Base-by-base conservation (phyloP, 345 rosid species). In the Geranium rotundifolium region DNA sequence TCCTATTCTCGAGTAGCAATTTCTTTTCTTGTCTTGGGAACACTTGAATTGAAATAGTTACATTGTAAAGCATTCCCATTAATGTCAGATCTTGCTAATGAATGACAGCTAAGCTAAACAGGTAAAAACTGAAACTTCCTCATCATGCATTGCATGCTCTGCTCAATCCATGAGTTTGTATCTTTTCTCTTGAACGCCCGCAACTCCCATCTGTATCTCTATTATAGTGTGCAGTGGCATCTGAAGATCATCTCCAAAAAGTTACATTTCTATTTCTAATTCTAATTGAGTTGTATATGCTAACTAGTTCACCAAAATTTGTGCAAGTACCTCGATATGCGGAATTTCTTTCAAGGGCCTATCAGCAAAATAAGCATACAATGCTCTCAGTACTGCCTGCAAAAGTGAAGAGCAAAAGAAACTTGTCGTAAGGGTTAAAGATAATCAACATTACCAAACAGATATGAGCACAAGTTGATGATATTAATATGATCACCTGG, bases 151-250 rank as follows among this genome's bases (percentile, higher is more conserved):
- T n/a, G n/a, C n/a, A n/a, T n/a, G n/a, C n/a, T n/a, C n/a, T n/a
- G 7, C 37, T 31, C 37, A 93, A 74, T 93, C 96, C 99, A 93
- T 93, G 81, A 93, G 97, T 70, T 90, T 90, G 78, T 93, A 90
- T 65, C 97, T 77, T 78, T 93, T 93, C 86, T 93, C 99, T 71
- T 93, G 97, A 62, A 93, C 96, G 4, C 99, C 99, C 0, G 99
- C 76, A 58, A 95, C 99, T 66, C 99, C 99, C 99, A 95, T 95
- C 65, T 90, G 97, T 77, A 95, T 95, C 85, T 95, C 99, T 70
- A 95, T 95, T 70, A 95, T 90, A 0, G 99, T 90, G 73, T 95
- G 99, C 56, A 90, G 97, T 3, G 99, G 99, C 78, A 85, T 77
- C 99, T 95, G 88, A 79, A 31, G 37, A 31, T 31, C 37, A 31